A percentile compares a stretch with the other conserved stretches of the same genome.
Evolutionary conservation across 106 monocot genomes (phyloP).

Genomic region (Platanthera zijinensis): DNA sequence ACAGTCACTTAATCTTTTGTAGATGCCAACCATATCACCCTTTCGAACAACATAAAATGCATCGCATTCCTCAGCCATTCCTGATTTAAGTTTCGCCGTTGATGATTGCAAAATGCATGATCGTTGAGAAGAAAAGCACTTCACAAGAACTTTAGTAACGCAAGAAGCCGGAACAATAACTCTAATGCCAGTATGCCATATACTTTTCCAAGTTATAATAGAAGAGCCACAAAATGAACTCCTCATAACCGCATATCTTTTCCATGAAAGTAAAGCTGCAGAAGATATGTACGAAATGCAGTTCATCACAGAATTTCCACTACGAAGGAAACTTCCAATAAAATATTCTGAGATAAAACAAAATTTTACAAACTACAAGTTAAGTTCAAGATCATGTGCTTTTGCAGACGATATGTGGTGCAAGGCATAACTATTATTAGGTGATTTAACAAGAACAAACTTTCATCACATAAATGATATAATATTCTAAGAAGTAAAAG

Average conservation of each 20-base stretch:
- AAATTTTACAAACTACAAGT: constrained; percentile 7
- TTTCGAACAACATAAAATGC: constrained; percentile 77
- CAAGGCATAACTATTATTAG: not conserved
- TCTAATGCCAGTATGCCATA: constrained; percentile 5
- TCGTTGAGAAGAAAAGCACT: not conserved
- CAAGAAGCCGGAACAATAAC: not conserved
- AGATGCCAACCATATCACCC: constrained; percentile 46
- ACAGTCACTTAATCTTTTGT: constrained; percentile 57
- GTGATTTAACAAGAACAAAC: not conserved
- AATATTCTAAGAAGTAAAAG: not conserved
- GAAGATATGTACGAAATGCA: constrained; percentile 7
- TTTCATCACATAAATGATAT: not conserved
- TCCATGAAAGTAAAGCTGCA: constrained; percentile 8
- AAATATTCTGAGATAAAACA: not conserved
- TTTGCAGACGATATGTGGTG: not conserved
- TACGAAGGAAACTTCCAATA: not conserved
- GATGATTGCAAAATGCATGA: constrained; percentile 1
- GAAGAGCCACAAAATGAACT: constrained; percentile 3
- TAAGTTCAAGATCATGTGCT: not conserved
- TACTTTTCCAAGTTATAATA: not conserved
- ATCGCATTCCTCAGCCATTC: constrained; percentile 30
- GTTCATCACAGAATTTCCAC: constrained; percentile 8
- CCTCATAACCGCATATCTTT: not conserved
- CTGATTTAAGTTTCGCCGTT: not conserved
- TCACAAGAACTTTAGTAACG: not conserved